Conservation (phyloP, 108 stramenopile species). For the Pseudonitzschia pungens region DNA sequence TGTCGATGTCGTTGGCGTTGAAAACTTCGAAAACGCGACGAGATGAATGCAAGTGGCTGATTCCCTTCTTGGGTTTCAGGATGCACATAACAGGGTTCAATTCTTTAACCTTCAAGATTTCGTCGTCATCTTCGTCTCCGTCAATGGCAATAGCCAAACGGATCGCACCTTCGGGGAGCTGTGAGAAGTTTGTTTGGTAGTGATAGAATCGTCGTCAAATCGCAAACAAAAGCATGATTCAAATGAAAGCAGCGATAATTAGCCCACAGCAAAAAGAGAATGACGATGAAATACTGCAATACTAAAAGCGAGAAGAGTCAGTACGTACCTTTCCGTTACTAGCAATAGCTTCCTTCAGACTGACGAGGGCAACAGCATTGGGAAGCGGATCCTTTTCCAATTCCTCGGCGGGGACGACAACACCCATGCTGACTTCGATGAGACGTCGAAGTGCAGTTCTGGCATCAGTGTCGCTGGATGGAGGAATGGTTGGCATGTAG, state of each 20-base stretch:
- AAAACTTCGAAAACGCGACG: constrained; percentile 92
- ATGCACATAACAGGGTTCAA: constrained; percentile 73
- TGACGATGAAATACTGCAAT: background rate
- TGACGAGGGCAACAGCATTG: constrained; percentile 89
- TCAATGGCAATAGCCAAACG: constrained; percentile 84
- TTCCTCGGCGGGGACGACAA: constrained; percentile 86
- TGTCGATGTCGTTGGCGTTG: constrained; percentile 67
- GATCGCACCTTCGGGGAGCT: constrained; percentile 84
- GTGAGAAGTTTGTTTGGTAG: constrained; percentile 5
- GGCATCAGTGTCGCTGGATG: constrained; percentile 67
- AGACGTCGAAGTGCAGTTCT: constrained; percentile 85
- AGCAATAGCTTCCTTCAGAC: constrained; percentile 73
- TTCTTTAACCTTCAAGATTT: constrained; percentile 73
- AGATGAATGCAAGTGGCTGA: constrained; percentile 88
- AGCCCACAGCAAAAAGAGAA: background rate
- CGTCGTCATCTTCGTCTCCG: constrained; percentile 78
- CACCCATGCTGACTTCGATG: constrained; percentile 89
- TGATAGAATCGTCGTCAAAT: background rate
- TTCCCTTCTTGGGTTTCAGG: constrained; percentile 55
- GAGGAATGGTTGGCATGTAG: constrained; percentile 75
- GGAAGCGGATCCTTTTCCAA: constrained; percentile 87
- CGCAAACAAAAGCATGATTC: background rate
- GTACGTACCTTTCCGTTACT: constrained; percentile 71
- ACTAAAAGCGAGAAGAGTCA: background rate
- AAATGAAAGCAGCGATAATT: background rate